phyloP scores from a whole-genome alignment of 306 rosid species.

The Spatholobus suberectus region DNA sequence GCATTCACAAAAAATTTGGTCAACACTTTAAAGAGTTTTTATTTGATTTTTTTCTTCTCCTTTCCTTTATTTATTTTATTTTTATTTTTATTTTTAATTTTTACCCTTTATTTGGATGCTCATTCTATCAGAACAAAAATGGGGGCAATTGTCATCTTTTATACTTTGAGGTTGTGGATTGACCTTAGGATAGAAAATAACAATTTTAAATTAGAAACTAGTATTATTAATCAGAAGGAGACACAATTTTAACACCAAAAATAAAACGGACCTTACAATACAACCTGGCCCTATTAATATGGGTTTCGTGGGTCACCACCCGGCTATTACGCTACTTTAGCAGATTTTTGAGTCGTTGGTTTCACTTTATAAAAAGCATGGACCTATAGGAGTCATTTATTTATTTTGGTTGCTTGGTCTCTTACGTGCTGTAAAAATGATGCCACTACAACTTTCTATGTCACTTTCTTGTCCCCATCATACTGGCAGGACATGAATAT shows the following conservation, averaged over 20 bases:
- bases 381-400: neutral
- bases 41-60: neutral
- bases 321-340: neutral
- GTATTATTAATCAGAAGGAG: neutral
- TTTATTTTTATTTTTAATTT: neutral
- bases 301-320: neutral
- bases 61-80: neutral
- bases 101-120: neutral
- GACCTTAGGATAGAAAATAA: neutral
- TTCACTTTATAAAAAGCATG: neutral
- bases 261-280: neutral
- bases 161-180: neutral
- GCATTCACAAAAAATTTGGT: neutral
- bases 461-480: constrained; percentile 1
- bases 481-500: neutral
- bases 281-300: neutral
- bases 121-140: neutral
- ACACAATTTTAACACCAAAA: constrained; percentile 2
- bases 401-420: constrained; percentile 15
- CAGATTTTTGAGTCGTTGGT: constrained; percentile 3
- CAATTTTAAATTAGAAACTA: constrained; percentile 1
- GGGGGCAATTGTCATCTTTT: neutral
- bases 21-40: neutral
- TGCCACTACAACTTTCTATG: neutral
- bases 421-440: neutral